Evolutionary conservation across 140 eudicot species (phyloP).

Genomic region (Stevia rebaudiana): DNA sequence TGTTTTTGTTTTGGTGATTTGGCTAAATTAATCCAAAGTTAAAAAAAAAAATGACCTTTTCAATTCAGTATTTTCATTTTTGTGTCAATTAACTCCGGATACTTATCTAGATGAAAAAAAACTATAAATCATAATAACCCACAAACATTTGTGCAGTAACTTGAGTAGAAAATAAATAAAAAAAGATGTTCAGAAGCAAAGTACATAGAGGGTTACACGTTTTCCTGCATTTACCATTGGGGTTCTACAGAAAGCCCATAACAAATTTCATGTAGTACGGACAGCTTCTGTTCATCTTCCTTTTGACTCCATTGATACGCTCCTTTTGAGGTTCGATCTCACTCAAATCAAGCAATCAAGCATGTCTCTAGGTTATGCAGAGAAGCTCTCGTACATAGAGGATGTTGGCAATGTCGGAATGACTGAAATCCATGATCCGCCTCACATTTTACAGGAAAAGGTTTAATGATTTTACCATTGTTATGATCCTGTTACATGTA

Average conservation of each 20-base stretch:
- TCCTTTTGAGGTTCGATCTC: conserved; percentile 20
- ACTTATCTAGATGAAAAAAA: no score
- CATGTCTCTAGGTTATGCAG: conserved; percentile 94
- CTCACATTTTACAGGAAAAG: conserved; percentile 66
- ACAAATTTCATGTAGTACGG: conserved; percentile 10
- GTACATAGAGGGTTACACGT: not conserved
- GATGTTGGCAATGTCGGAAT: conserved; percentile 97
- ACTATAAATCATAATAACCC: no score
- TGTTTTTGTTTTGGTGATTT: no score
- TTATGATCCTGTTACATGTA: not conserved
- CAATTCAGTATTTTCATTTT: no score
- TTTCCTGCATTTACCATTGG: conserved; percentile 1
- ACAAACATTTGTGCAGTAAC: no score
- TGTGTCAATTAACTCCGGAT: no score
- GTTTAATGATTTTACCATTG: conserved; percentile 17
- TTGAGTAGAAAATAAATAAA: not conserved
- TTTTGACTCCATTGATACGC: conserved; percentile 12
- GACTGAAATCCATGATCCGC: conserved; percentile 75
- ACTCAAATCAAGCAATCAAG: not conserved
- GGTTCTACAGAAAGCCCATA: conserved; percentile 19
- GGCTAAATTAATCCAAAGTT: no score
- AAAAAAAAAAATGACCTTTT: no score
- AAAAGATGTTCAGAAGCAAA: not conserved
- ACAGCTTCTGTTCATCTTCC: conserved; percentile 8
- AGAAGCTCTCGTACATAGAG: conserved; percentile 80